phyloP scores from a whole-genome alignment of 2,329 filamentous ascomycete species.

The Triangularia verruculosa region DNA sequence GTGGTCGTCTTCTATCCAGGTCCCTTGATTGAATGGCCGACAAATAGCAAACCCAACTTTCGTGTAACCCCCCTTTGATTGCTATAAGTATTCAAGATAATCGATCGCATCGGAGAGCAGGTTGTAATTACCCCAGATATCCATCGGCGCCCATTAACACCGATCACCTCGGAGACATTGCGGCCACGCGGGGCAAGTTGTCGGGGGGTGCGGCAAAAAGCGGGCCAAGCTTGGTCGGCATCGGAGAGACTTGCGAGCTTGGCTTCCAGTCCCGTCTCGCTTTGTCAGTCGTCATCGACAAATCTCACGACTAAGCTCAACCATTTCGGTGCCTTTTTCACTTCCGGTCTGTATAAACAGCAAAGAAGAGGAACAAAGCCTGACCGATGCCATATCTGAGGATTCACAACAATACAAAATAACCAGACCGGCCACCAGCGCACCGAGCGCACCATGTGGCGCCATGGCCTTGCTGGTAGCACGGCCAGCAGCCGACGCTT shows the following conservation, averaged over 20 bases:
- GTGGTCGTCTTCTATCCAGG: no score
- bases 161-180: constrained; percentile 4
- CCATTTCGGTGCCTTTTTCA: not conserved
- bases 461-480: not conserved
- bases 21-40: no score
- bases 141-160: not conserved
- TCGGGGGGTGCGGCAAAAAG: constrained; percentile 1
- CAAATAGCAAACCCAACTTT: no score
- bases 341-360: not conserved
- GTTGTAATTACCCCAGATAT: no score
- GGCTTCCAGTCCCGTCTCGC: not conserved
- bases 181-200: not conserved
- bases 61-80: no score
- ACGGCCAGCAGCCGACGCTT: not conserved
- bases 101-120: no score
- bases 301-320: not conserved
- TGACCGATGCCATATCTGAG: not conserved
- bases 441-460: constrained; percentile 3
- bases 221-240: not conserved
- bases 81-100: no score
- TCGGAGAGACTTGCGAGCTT: not conserved
- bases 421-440: not conserved
- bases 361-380: not conserved
- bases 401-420: not conserved
- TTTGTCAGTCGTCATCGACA: constrained; percentile 2